Evolutionary conservation across 2,329 filamentous ascomycete genomes (phyloP).

Genomic region (Domatiomyces catenatus): DNA sequence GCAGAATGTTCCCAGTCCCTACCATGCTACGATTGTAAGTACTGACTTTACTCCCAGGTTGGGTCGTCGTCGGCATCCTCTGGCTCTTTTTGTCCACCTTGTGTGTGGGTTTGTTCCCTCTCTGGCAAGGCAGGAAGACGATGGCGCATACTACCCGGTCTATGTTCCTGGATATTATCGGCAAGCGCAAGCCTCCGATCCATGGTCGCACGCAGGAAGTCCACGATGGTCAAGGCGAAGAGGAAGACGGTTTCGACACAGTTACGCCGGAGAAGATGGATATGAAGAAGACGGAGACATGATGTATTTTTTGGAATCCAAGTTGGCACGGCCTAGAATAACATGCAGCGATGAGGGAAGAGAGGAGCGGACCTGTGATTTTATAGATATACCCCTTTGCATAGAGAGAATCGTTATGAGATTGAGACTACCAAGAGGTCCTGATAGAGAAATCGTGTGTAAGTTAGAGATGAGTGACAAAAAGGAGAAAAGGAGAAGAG

Average conservation of each 20-base stretch:
- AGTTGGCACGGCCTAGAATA: not conserved
- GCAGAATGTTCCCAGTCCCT: not conserved
- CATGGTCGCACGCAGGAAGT: slow-evolving; percentile 18
- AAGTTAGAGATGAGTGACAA: too few relatives aligned
- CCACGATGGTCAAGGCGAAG: slow-evolving; percentile 23
- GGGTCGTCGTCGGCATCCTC: slow-evolving; percentile 60
- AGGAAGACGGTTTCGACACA: slow-evolving; percentile 3
- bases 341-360: not conserved
- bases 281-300: slow-evolving; percentile 17
- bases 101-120: slow-evolving; percentile 64
- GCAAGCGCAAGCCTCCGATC: slow-evolving; percentile 21
- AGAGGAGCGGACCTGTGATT: not conserved
- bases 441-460: too few relatives aligned
- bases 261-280: slow-evolving; percentile 32
- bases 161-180: slow-evolving; percentile 46
- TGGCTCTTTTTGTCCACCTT: slow-evolving; percentile 63
- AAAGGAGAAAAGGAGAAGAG: too few relatives aligned
- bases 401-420: not conserved
- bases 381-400: not conserved
- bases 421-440: not conserved
- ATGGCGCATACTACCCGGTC: slow-evolving; percentile 45
- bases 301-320: not conserved
- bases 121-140: slow-evolving; percentile 62
- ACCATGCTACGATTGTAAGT: not conserved
- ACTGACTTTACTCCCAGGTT: slow-evolving; percentile 34